These are phyloP conservation scores for Lepidium aucheri DNA, from an alignment of 345 rosid genomes.

Conservation along the genomic window DNA sequence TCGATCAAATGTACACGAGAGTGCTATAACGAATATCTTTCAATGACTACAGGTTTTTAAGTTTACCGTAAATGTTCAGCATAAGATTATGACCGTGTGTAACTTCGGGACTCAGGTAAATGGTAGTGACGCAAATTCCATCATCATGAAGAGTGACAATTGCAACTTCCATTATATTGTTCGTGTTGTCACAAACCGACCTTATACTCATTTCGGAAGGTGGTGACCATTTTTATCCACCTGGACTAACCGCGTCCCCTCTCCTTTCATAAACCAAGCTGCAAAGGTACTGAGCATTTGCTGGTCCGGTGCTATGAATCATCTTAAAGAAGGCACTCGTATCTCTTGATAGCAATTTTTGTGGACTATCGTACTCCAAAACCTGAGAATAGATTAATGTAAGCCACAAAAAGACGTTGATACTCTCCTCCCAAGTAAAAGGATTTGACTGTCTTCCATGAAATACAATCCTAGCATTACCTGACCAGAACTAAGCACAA, in stretches of 20 bases:
- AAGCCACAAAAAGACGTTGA: not conserved
- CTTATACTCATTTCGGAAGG: not conserved
- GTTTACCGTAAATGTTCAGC: not conserved
- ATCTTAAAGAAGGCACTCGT: slow-evolving; percentile 58
- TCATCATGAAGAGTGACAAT: not conserved
- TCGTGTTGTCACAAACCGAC: not conserved
- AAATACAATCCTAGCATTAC: slow-evolving; percentile 27
- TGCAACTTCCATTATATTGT: not conserved
- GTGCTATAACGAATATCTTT: too few relatives aligned
- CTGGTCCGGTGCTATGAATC: slow-evolving; percentile 72
- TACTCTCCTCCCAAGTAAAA: not conserved
- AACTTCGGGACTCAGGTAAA: too few relatives aligned
- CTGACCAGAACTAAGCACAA: slow-evolving; percentile 82
- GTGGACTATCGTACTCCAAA: slow-evolving; percentile 62
- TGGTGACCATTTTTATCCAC: not conserved
- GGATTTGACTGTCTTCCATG: not conserved
- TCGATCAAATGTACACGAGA: too few relatives aligned
- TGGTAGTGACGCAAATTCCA: too few relatives aligned
- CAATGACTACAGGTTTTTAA: not conserved
- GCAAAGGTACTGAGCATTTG: slow-evolving; percentile 61
- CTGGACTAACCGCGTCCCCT: not conserved
- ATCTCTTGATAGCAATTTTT: slow-evolving; percentile 50
- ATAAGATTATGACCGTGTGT: too few relatives aligned
- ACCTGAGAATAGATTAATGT: slow-evolving; percentile 32
- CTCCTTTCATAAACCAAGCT: slow-evolving; percentile 42